Evolutionary conservation across 306 rosid species (phyloP), one percentile per base, ranked within the genome.

Genomic region (Begonia peltatifolia): DNA sequence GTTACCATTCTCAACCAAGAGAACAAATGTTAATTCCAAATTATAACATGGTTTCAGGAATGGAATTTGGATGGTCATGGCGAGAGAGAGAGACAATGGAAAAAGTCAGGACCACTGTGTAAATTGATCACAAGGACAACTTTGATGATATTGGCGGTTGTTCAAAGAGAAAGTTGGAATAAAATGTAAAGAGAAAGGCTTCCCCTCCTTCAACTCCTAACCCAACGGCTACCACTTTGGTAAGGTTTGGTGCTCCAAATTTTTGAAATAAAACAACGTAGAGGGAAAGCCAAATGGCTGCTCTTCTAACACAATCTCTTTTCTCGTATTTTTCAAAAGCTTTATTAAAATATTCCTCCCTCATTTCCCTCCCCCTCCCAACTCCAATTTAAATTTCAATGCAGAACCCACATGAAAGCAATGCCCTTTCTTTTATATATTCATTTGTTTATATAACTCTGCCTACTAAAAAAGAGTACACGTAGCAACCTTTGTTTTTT

Each of bases 101-200:
- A n/a, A n/a, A n/a, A n/a, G n/a, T n/a, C 23, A 20, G 23, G 23
- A 20, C 23, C 23, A 20, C 23, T 20, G 23, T 2, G 23, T 20
- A 20, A 17, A 30, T 30, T 30, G 38, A 30, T 30, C 38, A 30
- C 0, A 7, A 5, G 38, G 38, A 57, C 63, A 56, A 50, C 12
- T 55, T 44, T 50, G 11, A 22, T 56, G 15, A 59, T 66, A 48
- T 60, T 72, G 65, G 64, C 46, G 73, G 87, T 79, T 62, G 87
- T 79, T 79, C 61, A 54, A 72, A 77, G 70, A 42, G 63, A 79
- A 67, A 52, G 58, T 12, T 30, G 38, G 38, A 30, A 30, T 30
- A 52, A 57, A 15, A 13, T 56, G 51, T 46, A 47, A 42, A 14
- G 60, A 43, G 71, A 62, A 54, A 59, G 61, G 59, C 48, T 60